These are phyloP conservation scores for Fraxinus excelsior DNA, from an alignment of 257 asterid genomes.

Conservation along the genomic window DNA sequence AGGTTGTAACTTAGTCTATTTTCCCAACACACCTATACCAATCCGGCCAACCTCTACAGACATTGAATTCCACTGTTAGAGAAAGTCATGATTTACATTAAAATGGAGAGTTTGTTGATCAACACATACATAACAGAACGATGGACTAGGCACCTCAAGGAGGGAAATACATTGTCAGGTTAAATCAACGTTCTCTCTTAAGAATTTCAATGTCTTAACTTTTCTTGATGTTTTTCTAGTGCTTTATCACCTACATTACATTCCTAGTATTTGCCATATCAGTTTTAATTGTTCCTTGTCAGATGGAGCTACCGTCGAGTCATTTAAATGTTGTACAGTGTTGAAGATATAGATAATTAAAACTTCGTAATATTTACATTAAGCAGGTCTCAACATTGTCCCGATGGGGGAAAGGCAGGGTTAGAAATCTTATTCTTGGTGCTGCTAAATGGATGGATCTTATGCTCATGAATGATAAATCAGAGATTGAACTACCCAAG, in stretches of 20 bases:
- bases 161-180: not conserved
- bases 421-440: not conserved
- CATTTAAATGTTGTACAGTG: not conserved
- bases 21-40: no score
- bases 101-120: constrained; percentile 2
- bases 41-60: constrained; percentile 95
- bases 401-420: not conserved
- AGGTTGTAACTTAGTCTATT: no score
- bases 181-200: no score
- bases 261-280: not conserved
- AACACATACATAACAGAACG: not conserved
- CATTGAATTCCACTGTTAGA: constrained; percentile 22
- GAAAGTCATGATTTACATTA: not conserved
- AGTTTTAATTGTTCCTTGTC: not conserved
- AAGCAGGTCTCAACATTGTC: not conserved
- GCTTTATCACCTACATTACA: not conserved
- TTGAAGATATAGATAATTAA: not conserved
- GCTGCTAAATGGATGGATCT: no score
- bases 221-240: no score
- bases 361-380: no score
- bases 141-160: not conserved
- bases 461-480: no score
- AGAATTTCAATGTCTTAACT: no score
- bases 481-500: no score
- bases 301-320: not conserved